Percentiles rank a stretch among this genome's conserved stretches.
phyloP scores from a whole-genome alignment of 768 basidiomycete species.

The Serpula lacrymans region DNA sequence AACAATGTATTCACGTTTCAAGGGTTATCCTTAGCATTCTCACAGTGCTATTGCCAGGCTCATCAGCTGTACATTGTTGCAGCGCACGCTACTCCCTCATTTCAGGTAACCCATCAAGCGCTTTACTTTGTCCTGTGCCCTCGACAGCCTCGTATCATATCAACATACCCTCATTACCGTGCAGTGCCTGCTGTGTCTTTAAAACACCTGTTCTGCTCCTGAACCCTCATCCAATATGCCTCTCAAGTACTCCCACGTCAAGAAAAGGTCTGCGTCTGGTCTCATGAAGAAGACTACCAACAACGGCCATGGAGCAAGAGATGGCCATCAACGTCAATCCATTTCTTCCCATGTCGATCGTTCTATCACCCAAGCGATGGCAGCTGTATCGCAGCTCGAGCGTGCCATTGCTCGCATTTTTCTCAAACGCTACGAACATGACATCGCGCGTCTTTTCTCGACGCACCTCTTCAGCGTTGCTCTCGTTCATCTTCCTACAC shows the following conservation, averaged over 20 bases:
- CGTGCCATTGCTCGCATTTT: constrained; percentile 66
- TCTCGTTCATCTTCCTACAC: constrained; percentile 62
- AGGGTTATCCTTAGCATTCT: neutral
- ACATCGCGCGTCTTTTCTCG: constrained; percentile 72
- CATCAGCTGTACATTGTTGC: too few species aligned
- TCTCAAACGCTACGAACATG: constrained; percentile 67
- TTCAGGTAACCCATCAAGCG: too few species aligned
- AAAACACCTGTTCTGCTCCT: neutral
- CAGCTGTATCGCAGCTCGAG: constrained; percentile 64
- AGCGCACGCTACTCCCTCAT: too few species aligned
- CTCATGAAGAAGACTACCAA: constrained; percentile 42
- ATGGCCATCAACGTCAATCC: constrained; percentile 30
- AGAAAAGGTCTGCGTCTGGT: constrained; percentile 53
- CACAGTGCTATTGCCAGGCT: neutral
- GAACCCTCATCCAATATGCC: constrained; percentile 43
- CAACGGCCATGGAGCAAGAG: constrained; percentile 27
- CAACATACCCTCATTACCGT: too few species aligned
- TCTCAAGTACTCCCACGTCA: constrained; percentile 73
- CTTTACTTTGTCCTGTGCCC: neutral
- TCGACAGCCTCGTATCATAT: too few species aligned
- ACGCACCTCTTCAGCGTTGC: constrained; percentile 64
- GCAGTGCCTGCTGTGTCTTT: too few species aligned
- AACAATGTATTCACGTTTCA: too few species aligned
- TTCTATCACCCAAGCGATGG: constrained; percentile 51
- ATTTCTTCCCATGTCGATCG: constrained; percentile 52